phyloP scores from a whole-genome alignment of 2,329 filamentous ascomycete species.

The Aspergillus piperis region DNA sequence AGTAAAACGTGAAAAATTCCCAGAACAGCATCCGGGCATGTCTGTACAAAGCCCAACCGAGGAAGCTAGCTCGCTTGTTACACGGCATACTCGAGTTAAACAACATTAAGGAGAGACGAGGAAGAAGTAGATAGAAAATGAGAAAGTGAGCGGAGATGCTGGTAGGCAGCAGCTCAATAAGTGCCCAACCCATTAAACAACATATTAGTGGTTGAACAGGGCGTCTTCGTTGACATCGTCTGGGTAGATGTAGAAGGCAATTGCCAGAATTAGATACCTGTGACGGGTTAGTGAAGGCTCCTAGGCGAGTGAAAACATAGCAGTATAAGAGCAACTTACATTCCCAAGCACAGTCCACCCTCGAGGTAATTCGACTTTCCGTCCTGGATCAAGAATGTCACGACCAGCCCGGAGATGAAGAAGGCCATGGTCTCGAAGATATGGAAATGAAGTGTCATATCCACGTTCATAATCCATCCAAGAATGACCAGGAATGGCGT shows the following conservation, averaged over 20 bases:
- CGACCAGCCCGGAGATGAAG: constrained; percentile 72
- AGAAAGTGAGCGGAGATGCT: neutral
- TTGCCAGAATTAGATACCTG: constrained; percentile 48
- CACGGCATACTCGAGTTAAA: neutral
- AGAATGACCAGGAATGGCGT: constrained; percentile 78
- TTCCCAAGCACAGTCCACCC: constrained; percentile 68
- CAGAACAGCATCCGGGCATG: neutral
- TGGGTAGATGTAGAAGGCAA: constrained; percentile 53
- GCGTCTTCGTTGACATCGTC: constrained; percentile 35
- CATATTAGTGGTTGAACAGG: constrained; percentile 14
- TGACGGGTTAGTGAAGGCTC: constrained; percentile 8
- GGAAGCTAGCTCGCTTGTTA: neutral
- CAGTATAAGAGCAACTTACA: constrained; percentile 41
- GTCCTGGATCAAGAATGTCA: constrained; percentile 73
- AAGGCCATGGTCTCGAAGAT: constrained; percentile 78
- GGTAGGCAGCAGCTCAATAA: neutral
- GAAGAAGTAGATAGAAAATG: neutral
- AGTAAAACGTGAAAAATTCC: neutral
- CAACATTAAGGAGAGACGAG: neutral
- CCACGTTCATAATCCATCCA: constrained; percentile 72
- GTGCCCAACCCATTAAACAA: neutral
- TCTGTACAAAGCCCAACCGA: neutral
- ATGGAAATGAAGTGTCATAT: constrained; percentile 80
- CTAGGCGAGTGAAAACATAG: neutral
- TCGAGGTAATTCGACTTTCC: constrained; percentile 84